Percentiles rank a stretch among this genome's conserved stretches.
phyloP scores from a whole-genome alignment of 306 rosid species.

The Gastrolobium bilobum region DNA sequence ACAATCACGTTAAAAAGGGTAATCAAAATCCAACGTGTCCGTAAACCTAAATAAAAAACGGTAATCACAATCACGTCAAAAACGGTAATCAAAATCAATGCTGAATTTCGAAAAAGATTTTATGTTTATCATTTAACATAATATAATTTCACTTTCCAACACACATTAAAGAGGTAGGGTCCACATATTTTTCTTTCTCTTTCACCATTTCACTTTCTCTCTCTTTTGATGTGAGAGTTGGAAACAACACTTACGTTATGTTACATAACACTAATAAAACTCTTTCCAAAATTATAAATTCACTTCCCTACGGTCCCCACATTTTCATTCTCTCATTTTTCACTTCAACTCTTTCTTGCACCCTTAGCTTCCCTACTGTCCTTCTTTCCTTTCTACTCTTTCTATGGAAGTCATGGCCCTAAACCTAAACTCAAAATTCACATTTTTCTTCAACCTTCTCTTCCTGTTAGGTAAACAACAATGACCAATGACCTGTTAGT shows the following conservation, averaged over 20 bases:
- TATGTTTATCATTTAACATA: too few relatives aligned
- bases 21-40: too few relatives aligned
- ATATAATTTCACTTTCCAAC: too few relatives aligned
- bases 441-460: constrained; percentile 43
- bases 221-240: too few relatives aligned
- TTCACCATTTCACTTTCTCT: too few relatives aligned
- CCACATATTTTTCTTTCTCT: too few relatives aligned
- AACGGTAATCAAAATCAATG: too few relatives aligned
- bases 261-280: too few relatives aligned
- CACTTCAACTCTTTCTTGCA: neutral
- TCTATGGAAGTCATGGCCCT: constrained; percentile 46
- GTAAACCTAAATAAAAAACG: too few relatives aligned
- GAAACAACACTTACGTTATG: too few relatives aligned
- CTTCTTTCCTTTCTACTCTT: neutral
- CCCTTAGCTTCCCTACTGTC: neutral
- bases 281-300: constrained; percentile 44
- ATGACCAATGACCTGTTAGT: neutral
- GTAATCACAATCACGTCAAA: neutral
- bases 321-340: neutral
- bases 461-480: constrained; percentile 51
- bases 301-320: neutral
- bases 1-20: neutral
- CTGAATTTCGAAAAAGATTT: too few relatives aligned
- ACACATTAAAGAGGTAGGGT: too few relatives aligned
- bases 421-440: constrained; percentile 34